Conservation (phyloP, 768 basidiomycete species). For the Fistulinella prunicolor region DNA sequence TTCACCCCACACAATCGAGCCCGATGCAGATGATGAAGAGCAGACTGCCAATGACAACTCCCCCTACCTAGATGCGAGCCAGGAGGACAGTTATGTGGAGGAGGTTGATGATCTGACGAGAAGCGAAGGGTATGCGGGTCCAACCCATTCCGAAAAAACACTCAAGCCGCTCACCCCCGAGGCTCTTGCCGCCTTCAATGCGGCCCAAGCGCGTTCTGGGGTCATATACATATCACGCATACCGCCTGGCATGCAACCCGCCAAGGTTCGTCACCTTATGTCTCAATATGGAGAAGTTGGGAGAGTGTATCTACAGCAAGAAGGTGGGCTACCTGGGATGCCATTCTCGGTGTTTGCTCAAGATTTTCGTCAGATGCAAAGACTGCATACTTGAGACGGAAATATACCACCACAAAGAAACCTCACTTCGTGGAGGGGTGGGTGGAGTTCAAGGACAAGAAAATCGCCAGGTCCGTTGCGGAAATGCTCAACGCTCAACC, state of each 20-base stretch:
- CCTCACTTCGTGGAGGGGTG: constrained; percentile 94
- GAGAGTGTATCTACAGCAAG: constrained; percentile 88
- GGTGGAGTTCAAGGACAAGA: constrained; percentile 97
- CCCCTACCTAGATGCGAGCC: constrained; percentile 7
- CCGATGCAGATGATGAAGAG: constrained; percentile 1
- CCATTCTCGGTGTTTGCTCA: not conserved
- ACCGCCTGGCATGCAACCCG: constrained; percentile 96
- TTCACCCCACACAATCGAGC: not conserved
- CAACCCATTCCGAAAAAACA: constrained; percentile 38
- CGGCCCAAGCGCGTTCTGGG: constrained; percentile 72
- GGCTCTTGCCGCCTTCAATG: constrained; percentile 71
- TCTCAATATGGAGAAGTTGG: constrained; percentile 86
- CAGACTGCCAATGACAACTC: not conserved
- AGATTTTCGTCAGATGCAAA: constrained; percentile 60
- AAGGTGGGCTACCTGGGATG: constrained; percentile 52
- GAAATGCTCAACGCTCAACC: constrained; percentile 95
- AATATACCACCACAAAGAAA: constrained; percentile 80
- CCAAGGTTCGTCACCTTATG: constrained; percentile 94
- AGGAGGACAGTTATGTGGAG: constrained; percentile 27
- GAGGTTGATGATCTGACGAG: constrained; percentile 42
- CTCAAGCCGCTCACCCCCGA: constrained; percentile 75
- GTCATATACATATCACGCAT: constrained; percentile 94
- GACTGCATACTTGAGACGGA: constrained; percentile 77
- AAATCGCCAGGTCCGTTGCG: constrained; percentile 83
- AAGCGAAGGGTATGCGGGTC: constrained; percentile 56